Evolutionary conservation across 495 filamentous ascomycete genomes (phyloP).

Genomic region (Aeminium ludgeri): DNA sequence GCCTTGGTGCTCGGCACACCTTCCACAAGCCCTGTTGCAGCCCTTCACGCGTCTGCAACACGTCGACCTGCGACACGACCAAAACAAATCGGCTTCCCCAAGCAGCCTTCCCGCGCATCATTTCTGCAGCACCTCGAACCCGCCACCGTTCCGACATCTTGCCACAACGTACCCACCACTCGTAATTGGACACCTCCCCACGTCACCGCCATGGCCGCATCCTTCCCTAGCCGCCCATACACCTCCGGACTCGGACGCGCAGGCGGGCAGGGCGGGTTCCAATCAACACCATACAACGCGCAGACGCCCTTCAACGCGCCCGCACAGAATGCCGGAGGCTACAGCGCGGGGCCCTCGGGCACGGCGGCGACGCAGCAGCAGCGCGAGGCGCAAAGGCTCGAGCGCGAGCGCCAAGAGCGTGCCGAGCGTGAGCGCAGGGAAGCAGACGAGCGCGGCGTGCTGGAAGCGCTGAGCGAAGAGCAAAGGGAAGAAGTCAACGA

Average conservation of each 20-base stretch:
- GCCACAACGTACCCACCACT: too few species aligned
- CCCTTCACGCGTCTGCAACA: too few species aligned
- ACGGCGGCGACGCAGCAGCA: conserved; percentile 19
- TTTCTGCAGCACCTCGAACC: too few species aligned
- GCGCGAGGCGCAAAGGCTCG: conserved; percentile 23
- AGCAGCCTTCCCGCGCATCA: too few species aligned
- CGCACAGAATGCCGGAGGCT: conserved; percentile 7
- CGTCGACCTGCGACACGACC: too few species aligned
- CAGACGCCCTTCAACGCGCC: conserved; percentile 14
- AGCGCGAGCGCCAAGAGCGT: conserved; percentile 23
- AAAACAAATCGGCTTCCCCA: too few species aligned
- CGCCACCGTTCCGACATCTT: too few species aligned
- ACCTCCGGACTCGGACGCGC: conserved; percentile 15
- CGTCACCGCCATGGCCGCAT: conserved; percentile 6
- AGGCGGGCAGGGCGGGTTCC: conserved; percentile 18
- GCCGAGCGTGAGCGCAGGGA: conserved; percentile 28
- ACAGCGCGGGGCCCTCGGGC: background rate
- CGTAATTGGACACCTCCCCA: too few species aligned
- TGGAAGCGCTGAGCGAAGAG: conserved; percentile 55
- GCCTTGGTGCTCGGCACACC: too few species aligned
- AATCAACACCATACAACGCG: conserved; percentile 16
- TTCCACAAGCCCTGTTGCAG: too few species aligned
- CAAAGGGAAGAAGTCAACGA: conserved; percentile 80
- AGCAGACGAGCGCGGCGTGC: conserved; percentile 17
- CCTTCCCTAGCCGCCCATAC: conserved; percentile 17